Evolutionary conservation across 768 basidiomycete genomes (phyloP), one percentile per base, ranked within the genome.

Genomic region (Sistotremastrum niveocremeum): DNA sequence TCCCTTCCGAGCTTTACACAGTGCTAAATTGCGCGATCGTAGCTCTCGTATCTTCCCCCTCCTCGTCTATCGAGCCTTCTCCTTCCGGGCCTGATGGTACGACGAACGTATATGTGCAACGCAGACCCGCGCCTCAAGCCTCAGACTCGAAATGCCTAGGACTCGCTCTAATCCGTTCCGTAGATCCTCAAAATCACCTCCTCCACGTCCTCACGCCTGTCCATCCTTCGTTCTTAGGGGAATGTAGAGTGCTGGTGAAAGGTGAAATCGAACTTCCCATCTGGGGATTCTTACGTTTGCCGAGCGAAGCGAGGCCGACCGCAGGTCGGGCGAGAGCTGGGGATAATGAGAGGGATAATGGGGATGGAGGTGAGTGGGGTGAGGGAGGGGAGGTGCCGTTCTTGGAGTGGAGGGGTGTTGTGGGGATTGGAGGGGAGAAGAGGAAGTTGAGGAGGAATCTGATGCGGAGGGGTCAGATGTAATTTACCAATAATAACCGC

Each of bases 221-320:
- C 1, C 77, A 81, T 0, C 62, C 72, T 0, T 45, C 56, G 0
- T 37, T 69, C 1, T 67, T 94, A 2, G 51, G 56, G 0, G 47
- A 36, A 10, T 57, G 56, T 28, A 63, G 74, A 4, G 48, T 52
- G 12, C 55, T 94, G 3, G 77, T 94, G 40, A 90, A 85, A 60
- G 91, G 91, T 6, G 88, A 90, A 57, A 67, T 91, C 55, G 89
- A 93, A 60, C 62, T 95, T 0, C 91, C 91, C 0, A 66, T 90
- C 1, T 84, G 83, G 78, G 89, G 83, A 0, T 77, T 89, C 80
- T 65, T 95, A 42, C 89, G 93, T 59, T 82, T 78, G 59, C 57
- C 63, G 47, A 62, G 66, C 29, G 56, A 52, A 4, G 62, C 61
- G 2, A 34, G 11, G 41, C 12, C 31, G 7, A 20, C 35, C 39